Evolutionary conservation across 495 filamentous ascomycete genomes (phyloP), one percentile per base, ranked within the genome.

Genomic region (Xylaria palmicola): DNA sequence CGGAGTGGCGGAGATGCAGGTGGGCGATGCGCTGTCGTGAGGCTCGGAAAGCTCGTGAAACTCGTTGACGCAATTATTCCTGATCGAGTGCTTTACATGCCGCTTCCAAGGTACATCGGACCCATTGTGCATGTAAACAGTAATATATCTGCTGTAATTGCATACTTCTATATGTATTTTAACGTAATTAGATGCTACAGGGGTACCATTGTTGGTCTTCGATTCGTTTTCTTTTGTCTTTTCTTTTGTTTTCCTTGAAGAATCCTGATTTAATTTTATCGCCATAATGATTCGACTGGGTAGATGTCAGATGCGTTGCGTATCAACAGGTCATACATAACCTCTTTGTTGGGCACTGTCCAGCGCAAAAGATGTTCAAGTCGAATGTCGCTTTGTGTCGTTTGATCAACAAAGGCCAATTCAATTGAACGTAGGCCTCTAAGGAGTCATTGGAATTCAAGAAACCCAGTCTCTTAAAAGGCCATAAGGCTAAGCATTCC

Each of bases 31-130:
- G n/a, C n/a, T n/a, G n/a, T n/a, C n/a, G n/a, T n/a, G n/a, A n/a
- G n/a, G n/a, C n/a, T n/a, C n/a, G 29, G 6, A 5, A 1, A 9
- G 27, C 29, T 32, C 17, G 32, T 37, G 59, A 61, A 61, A 41
- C 59, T 61, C 37, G 59, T 61, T 61, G 59, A 55, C 59, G 59
- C 59, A 61, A 61, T 61, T 26, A n/a, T n/a, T 53, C 6, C 27
- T n/a, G 29, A 34, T 47, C 13, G 6, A 48, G 45, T 32, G 6
- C 20, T 29, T 15, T 32, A 29, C 22, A 17, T 50, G 47, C 47
- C 30, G 22, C 20, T 48, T 48, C 45, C 4, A n/a, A 15, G 39
- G 39, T 17, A 41, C 13, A 13, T 36, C 32, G 6, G 32, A 13
- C 32, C 13, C 6, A 13, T 6, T 13, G 13, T 13, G 13, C 13